Evolutionary conservation across 805 yeast genomes (phyloP).

Genomic region (Metschnikowia kofuensis): DNA sequence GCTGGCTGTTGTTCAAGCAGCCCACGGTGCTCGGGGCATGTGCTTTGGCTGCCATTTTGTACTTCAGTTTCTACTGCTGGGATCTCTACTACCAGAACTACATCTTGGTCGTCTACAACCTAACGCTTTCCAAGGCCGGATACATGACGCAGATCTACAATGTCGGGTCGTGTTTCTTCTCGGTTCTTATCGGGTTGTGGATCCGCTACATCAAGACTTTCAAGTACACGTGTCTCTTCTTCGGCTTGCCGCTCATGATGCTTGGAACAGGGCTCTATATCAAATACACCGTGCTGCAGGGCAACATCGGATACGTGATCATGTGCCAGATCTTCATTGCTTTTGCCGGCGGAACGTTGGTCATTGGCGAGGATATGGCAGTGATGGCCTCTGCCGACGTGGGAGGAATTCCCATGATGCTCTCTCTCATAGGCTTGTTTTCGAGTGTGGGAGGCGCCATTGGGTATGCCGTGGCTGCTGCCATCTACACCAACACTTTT

Average conservation of each 20-base stretch:
- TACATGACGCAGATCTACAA: slow-evolving; percentile 4
- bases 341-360: slow-evolving; percentile 1
- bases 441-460: slow-evolving; percentile 14
- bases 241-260: slow-evolving; percentile 4
- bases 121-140: not conserved
- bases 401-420: slow-evolving; percentile 13
- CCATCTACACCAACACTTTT: slow-evolving; percentile 20
- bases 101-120: slow-evolving; percentile 2
- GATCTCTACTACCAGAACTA: slow-evolving; percentile 1
- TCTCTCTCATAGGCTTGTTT: slow-evolving; percentile 9
- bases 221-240: slow-evolving; percentile 4
- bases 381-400: slow-evolving; percentile 22
- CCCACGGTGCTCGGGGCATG: slow-evolving; percentile 26
- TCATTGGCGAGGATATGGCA: slow-evolving; percentile 21
- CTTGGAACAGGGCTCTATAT: slow-evolving; percentile 4
- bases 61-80: slow-evolving; percentile 7
- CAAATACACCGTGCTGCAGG: not conserved
- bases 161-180: slow-evolving; percentile 4
- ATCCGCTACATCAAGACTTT: slow-evolving; percentile 2
- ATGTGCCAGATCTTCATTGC: slow-evolving; percentile 5
- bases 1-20: slow-evolving; percentile 22
- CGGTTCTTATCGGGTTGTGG: not conserved
- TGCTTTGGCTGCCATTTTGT: not conserved
- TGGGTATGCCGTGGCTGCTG: slow-evolving; percentile 11
- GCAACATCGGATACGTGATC: slow-evolving; percentile 1